Base-by-base conservation (phyloP, 306 rosid species). In the Ochetophila trinervis region DNA sequence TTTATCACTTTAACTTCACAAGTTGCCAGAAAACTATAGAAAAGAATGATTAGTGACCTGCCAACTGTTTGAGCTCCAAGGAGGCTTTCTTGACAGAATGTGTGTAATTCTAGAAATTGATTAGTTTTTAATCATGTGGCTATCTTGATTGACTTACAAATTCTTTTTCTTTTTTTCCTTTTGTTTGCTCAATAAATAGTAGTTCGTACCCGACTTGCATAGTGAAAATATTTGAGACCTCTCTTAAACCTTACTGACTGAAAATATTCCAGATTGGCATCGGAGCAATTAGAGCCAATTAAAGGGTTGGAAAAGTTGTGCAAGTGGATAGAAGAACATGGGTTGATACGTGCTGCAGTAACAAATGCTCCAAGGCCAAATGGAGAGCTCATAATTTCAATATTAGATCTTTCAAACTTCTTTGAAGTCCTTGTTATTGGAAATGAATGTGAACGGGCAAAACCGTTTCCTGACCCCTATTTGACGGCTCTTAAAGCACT, bases 401-500 rank as follows among this genome's bases (percentile, higher is more conserved):
- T 16, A 24, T n/a, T 79, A 44, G 51, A 78, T 19, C 82, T 83
- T n/a, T 24, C 60, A 2, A 54, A 67, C 47, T 83, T 76, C 70
- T 83, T 83, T 65, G 53, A 76, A 49, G 17, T 42, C 21, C 57
- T 82, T n/a, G 68, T 74, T 32, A 48, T 82, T 32, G 84, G 79
- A 23, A 54, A 60, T 11, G 86, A 82, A 65, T 82, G 84, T 42
- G 72, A 78, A 3, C 62, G 79, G 53, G 69, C 76, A 45, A 82
- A 82, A 55, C 77, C 81, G 20, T 75, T 71, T 35, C 86, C 83
- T n/a, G 83, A 82, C 57, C 81, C 84, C 32, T 78, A 82, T 69
- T 57, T 78, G 74, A 75, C 62, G 19, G 77, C 81, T 56, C 86
- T 75, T 21, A 74, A 64, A 75, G 70, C 53, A 65, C 86, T 78